Evolutionary conservation across 164 flowering plant species (phyloP), one percentile per base, ranked within the genome.

Genomic region (Sedum album): DNA sequence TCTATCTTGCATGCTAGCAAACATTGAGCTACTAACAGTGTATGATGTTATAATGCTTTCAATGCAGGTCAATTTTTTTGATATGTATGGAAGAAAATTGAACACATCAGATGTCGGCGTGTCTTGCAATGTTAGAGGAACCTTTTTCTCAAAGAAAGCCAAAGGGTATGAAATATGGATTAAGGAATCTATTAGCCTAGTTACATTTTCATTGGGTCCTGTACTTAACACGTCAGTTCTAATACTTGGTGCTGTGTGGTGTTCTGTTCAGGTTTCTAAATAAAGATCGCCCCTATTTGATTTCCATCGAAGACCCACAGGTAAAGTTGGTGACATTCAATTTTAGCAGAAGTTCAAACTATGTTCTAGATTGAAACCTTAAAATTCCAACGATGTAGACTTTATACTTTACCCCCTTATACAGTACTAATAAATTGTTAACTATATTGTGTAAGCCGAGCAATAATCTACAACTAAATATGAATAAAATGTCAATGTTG

Each of bases 281-380:
- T 41, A 72, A 67, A 30, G 86, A 82, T 23, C 78, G 86, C 28
- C 85, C 84, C 10, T 77, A 66, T 76, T 84, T 89, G 41, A 76
- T 94, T 21, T 78, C 91, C 75, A 90, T 94, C 57, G 89, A 94
- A 77, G 98, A 94, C 66, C 98, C 98, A 69, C 97, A 94, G 96
- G 98, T 93, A 65, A 48, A 8, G 25, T 68, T 31, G 18, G 31
- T 39, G 18, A 20, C n/a, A n/a, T n/a, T n/a, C n/a, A n/a, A n/a
- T n/a, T n/a, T n/a, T n/a, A n/a, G n/a, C n/a, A n/a, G n/a, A n/a
- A n/a, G n/a, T n/a, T n/a, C n/a, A 36, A 36, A 36, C 39, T 4
- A 36, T 36, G 39, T 36, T 36, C 39, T 38, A 6, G 41, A 38
- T 38, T 10, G 10, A 53, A 25, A 53, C 10, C 26, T 53, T 15